Evolutionary conservation across 2,329 filamentous ascomycete species (phyloP), one percentile per base, ranked within the genome.

Genomic region (Aspergillus tanneri): DNA sequence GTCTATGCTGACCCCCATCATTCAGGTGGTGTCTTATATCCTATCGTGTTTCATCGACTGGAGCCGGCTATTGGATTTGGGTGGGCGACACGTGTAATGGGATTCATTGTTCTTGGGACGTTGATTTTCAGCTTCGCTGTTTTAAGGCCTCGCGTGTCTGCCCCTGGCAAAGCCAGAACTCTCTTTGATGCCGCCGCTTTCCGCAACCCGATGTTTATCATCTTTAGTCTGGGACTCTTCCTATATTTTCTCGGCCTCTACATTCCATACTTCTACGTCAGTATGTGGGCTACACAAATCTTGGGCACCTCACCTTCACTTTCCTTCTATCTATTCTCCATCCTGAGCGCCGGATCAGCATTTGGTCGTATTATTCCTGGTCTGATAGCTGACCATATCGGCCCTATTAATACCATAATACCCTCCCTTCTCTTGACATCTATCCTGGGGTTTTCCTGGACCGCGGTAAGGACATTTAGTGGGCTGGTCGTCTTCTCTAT

Each of bases 341-440:
- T 67, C 4, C 44, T 70, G 5, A 70, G 68, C 36, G 63, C 64
- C 0, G 60, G 58, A 1, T 69, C 66, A 0, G 55, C 68, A 6
- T 63, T 69, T n/a, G 68, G 68, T 0, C 64, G 69, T 1, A 56
- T 70, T 9, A 49, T 63, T 7, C 61, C 66, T 14, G 64, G 63
- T 0, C 47, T 72, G 0, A 38, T 74, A 0, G 68, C 70, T 0
- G 62, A 67, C 4, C 55, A 50, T 0, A 30, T 68, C 0, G 72
- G 72, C 0, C 54, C 66, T 0, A 59, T 75, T 32, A 74, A 74
- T 47, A 65, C 67, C 2, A 60, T 71, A 3, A 49, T 69, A 0
- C 48, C 55, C 0, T 62, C 63, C 2, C 54, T 60, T 1, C 9
- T 59, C 0, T 49, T 64, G 0, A 50, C 71, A 2, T 54, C 63